phyloP scores from a whole-genome alignment of 345 rosid species.

The Camelina sativa region DNA sequence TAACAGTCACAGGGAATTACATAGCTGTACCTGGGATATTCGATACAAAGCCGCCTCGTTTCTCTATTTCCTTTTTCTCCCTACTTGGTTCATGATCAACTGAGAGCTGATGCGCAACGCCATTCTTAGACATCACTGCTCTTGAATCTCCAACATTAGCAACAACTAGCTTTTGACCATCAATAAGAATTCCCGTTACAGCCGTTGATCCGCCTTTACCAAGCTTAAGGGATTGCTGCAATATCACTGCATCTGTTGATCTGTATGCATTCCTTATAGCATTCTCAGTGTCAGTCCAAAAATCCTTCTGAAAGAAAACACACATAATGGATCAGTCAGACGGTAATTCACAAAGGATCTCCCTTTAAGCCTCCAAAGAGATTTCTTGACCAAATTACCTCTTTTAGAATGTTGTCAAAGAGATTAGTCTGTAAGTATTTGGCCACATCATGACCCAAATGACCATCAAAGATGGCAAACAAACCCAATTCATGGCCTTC shows the following conservation, averaged over 20 bases:
- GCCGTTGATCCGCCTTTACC: conserved; percentile 96
- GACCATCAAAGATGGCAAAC: conserved; percentile 91
- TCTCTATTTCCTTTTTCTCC: conserved; percentile 64
- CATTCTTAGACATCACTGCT: conserved; percentile 72
- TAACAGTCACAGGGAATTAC: not conserved
- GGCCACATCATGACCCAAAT: conserved; percentile 85
- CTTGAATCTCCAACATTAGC: conserved; percentile 95
- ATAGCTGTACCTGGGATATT: conserved; percentile 67
- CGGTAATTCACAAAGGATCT: not conserved
- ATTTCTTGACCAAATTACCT: conserved; percentile 50
- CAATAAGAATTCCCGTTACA: conserved; percentile 80
- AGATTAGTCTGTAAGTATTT: conserved; percentile 70
- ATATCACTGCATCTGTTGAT: conserved; percentile 67
- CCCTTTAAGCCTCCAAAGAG: not conserved
- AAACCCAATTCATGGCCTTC: conserved; percentile 66
- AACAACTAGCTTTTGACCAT: conserved; percentile 73
- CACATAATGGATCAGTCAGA: not conserved
- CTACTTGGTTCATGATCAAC: conserved; percentile 90
- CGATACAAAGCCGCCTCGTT: conserved; percentile 87
- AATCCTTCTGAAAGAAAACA: conserved; percentile 55
- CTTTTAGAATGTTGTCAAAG: conserved; percentile 70
- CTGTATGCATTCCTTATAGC: conserved; percentile 77
- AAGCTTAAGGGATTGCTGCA: conserved; percentile 56
- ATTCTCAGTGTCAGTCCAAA: conserved; percentile 67
- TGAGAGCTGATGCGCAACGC: conserved; percentile 69